A percentile compares a stretch with the other conserved stretches of the same genome.
Conservation (phyloP, 169 alveolate species). For the Plasmodium reichenowi region DNA sequence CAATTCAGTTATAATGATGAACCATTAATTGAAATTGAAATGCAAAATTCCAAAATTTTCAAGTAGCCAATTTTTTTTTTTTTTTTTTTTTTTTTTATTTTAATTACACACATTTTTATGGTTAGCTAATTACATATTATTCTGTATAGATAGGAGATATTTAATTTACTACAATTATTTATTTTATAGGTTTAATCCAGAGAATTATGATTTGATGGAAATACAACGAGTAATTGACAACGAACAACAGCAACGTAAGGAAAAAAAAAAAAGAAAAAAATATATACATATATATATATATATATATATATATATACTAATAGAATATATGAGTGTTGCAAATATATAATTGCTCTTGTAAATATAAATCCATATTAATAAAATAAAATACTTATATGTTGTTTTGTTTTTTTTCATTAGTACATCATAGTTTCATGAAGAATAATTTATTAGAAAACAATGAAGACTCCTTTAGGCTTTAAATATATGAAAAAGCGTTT, state of each 20-base stretch:
- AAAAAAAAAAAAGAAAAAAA: conserved; percentile 3
- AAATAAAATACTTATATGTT: not conserved
- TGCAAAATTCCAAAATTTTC: conserved; percentile 69
- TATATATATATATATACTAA: not conserved
- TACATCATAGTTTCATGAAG: conserved; percentile 65
- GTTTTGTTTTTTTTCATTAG: conserved; percentile 37
- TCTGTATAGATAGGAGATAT: too few relatives aligned
- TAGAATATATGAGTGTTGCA: too few relatives aligned
- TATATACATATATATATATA: not conserved
- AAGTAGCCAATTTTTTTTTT: conserved; percentile 30
- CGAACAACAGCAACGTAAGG: conserved; percentile 53
- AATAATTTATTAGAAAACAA: conserved; percentile 52
- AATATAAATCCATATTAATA: not conserved
- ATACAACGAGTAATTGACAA: conserved; percentile 67
- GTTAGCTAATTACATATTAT: not conserved
- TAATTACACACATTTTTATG: not conserved
- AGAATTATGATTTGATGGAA: conserved; percentile 50
- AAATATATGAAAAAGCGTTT: not conserved
- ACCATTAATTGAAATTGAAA: conserved; percentile 72
- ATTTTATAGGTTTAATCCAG: conserved; percentile 70
- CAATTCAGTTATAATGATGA: conserved; percentile 64
- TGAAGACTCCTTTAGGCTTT: conserved; percentile 27
- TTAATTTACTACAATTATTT: too few relatives aligned
- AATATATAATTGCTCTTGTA: too few relatives aligned
- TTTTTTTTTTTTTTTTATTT: not conserved